Evolutionary conservation across 345 rosid species (phyloP).

Genomic region (Noccaea bulbosa): DNA sequence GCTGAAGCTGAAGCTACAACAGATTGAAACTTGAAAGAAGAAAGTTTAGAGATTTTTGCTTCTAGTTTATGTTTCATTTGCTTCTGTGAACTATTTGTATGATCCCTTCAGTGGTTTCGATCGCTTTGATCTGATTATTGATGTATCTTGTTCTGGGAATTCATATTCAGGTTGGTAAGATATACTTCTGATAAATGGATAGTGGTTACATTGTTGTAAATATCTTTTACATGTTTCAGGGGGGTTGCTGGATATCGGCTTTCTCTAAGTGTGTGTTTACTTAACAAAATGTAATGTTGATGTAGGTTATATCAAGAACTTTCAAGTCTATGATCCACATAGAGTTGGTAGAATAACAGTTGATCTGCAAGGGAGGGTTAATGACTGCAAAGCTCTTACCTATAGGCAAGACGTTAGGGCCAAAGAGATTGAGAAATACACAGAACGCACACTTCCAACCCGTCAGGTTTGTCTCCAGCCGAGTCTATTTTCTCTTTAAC

Average conservation of each 20-base stretch:
- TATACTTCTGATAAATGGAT: not conserved
- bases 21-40: constrained; percentile 4
- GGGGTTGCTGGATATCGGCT: not conserved
- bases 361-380: constrained; percentile 85
- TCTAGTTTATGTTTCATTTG: too few species aligned
- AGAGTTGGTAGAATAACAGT: constrained; percentile 88
- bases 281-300: constrained; percentile 13
- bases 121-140: constrained; percentile 8
- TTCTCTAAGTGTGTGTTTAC: not conserved
- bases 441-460: constrained; percentile 72
- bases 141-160: not conserved
- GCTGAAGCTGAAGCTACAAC: constrained; percentile 19
- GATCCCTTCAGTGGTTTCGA: not conserved
- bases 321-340: constrained; percentile 80
- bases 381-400: constrained; percentile 79
- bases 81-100: not conserved
- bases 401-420: constrained; percentile 91
- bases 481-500: too few species aligned
- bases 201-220: too few species aligned
- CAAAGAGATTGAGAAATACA: constrained; percentile 69
- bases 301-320: constrained; percentile 75
- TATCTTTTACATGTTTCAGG: not conserved
- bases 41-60: not conserved
- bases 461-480: constrained; percentile 55
- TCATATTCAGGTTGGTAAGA: not conserved